A percentile compares a stretch with the other conserved stretches of the same genome.
These are phyloP conservation scores for Ophiostoma perfectum DNA, from an alignment of 2,329 filamentous ascomycete genomes.

Conservation along the genomic window DNA sequence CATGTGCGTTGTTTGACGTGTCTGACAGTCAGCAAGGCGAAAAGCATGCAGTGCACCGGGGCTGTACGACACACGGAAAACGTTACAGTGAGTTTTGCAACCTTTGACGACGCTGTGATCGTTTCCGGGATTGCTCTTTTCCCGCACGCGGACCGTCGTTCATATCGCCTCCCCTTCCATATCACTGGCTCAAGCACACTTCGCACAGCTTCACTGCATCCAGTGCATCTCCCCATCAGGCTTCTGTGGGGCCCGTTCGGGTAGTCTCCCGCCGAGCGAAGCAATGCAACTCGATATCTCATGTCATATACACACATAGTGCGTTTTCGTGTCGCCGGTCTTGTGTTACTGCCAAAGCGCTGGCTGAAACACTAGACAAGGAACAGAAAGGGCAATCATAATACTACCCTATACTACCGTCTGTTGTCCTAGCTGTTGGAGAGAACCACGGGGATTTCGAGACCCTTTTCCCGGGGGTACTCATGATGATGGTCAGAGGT, in stretches of 20 bases:
- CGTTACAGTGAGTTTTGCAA: not conserved
- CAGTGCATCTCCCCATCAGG: no score
- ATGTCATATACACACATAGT: not conserved
- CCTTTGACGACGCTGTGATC: slow-evolving; percentile 5
- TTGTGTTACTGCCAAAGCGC: not conserved
- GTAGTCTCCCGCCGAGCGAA: not conserved
- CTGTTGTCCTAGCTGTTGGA: no score
- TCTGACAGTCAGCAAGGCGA: not conserved
- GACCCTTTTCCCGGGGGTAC: no score
- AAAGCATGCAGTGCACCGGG: not conserved
- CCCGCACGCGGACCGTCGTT: not conserved
- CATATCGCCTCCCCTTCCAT: no score
- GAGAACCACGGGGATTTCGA: no score
- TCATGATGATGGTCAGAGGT: no score
- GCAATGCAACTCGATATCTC: not conserved
- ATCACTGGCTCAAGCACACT: no score
- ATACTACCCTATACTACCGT: no score
- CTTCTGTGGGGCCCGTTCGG: not conserved
- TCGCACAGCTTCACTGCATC: no score
- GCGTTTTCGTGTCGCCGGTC: not conserved
- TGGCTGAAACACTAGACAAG: not conserved
- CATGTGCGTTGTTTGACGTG: not conserved
- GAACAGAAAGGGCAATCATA: no score
- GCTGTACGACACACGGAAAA: not conserved
- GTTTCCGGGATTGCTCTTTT: not conserved